Evolutionary conservation across 192 early-diverging fungal species (phyloP), one percentile per base, ranked within the genome.

Genomic region (Dissophora globulifera): DNA sequence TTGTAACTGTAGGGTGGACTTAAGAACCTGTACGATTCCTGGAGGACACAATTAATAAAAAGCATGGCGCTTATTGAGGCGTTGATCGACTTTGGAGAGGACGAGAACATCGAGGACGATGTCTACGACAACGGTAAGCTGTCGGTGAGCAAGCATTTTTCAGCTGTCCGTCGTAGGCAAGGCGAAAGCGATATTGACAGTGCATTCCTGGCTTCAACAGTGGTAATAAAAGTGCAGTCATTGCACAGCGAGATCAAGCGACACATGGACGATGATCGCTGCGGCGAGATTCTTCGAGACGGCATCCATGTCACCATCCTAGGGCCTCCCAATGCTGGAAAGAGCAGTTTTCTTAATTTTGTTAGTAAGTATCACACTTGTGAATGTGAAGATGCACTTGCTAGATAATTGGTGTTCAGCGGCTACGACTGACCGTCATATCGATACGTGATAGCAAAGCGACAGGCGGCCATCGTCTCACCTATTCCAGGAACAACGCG

Each of bases 261-360:
- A 2, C 90, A 92, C 69, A 53, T 87, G 52, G 68, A 89, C 33
- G 90, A 92, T 56, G 75, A 81, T 65, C 84, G 84, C 43, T 67
- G 85, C 9, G 91, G 92, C 45, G 92, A 92, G 60, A 92, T 94
- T 4, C 47, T 94, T 35, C 78, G 92, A 17, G 81, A 78, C 67
- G 92, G 92, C n/a, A 84, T 92, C 20, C 74, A 85, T 26, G 81
- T 91, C 32, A 82, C 90, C 6, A 89, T 94, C 41, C 78, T 89
- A 3, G 92, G 92, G 0, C 91, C 91, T 31, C 90, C 91, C 8
- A 94, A 94, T 70, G 87, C 90, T 19, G 92, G 92, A 13, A 92
- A 94, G 63, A 92, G 91, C 60, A 89, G 86, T 9, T 79, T 93
- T 48, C 64, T 93, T 0, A 93, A 93, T 56, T 75, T 69, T 49